Evolutionary conservation across 306 rosid species (phyloP).

Genomic region (Bauhinia variegata): DNA sequence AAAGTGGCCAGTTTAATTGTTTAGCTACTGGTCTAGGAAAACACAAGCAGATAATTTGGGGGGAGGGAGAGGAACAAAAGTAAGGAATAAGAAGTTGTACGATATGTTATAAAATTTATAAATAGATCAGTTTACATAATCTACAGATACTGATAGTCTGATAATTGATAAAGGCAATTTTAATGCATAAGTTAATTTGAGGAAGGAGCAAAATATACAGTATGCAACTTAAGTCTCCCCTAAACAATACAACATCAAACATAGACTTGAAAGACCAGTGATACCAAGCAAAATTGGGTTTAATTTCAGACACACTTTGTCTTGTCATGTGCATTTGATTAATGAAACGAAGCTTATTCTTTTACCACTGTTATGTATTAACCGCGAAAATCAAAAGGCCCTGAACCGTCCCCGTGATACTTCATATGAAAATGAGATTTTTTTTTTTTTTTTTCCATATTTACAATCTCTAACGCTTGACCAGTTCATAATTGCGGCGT

Average conservation of each 20-base stretch:
- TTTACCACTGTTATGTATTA: background rate
- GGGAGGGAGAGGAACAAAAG: conserved; percentile 38
- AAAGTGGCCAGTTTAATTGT: conserved; percentile 55
- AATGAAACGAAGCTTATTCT: background rate
- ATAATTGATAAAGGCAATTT: background rate
- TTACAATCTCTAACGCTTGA: too few relatives aligned
- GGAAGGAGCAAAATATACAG: conserved; percentile 9
- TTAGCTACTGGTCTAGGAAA: conserved; percentile 56
- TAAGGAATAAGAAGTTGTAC: conserved; percentile 57
- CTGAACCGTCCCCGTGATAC: background rate
- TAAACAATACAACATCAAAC: conserved; percentile 9
- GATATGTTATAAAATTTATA: conserved; percentile 29
- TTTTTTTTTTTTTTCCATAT: too few relatives aligned
- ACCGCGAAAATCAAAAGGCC: background rate
- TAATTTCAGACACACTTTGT: background rate
- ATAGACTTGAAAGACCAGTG: background rate
- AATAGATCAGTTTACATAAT: conserved; percentile 3
- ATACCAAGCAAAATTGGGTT: background rate
- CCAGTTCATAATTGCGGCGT: too few relatives aligned
- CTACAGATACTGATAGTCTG: background rate
- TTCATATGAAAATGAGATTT: background rate
- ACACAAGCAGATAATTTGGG: conserved; percentile 45
- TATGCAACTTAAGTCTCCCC: conserved; percentile 9
- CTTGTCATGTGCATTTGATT: background rate
- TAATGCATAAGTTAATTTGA: too few relatives aligned